These are phyloP conservation scores for Colletotrichum incanum DNA, from an alignment of 2,329 filamentous ascomycete genomes.

Conservation along the genomic window DNA sequence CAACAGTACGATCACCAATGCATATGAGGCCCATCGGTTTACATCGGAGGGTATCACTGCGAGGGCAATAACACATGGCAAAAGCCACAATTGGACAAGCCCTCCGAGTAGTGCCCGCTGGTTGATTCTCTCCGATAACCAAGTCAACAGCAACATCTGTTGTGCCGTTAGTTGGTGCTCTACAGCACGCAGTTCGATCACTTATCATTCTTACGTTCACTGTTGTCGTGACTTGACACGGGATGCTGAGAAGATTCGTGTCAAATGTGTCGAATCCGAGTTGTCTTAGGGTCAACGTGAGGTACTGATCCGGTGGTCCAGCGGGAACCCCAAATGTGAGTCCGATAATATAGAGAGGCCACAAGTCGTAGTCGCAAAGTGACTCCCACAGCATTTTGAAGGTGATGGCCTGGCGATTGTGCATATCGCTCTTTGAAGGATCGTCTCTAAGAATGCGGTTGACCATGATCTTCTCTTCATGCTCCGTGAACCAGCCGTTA, in stretches of 20 bases:
- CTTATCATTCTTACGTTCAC: background rate
- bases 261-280: too few relatives aligned
- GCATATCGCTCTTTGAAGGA: too few relatives aligned
- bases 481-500: too few relatives aligned
- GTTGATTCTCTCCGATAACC: conserved; percentile 50
- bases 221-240: background rate
- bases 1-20: conserved; percentile 50
- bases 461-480: too few relatives aligned
- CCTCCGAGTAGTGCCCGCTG: conserved; percentile 49
- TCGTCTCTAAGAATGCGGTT: too few relatives aligned
- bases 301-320: too few relatives aligned
- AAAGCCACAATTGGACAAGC: conserved; percentile 51
- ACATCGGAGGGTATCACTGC: conserved; percentile 48
- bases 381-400: too few relatives aligned
- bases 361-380: too few relatives aligned
- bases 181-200: background rate
- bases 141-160: conserved; percentile 46
- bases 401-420: too few relatives aligned
- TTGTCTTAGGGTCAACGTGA: too few relatives aligned
- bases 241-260: background rate
- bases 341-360: too few relatives aligned
- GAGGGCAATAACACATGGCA: conserved; percentile 52
- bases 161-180: background rate
- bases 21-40: conserved; percentile 50
- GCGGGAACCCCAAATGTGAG: too few relatives aligned